phyloP scores from a whole-genome alignment of 2,329 filamentous ascomycete species.

The Zymoseptoria ardabiliae region DNA sequence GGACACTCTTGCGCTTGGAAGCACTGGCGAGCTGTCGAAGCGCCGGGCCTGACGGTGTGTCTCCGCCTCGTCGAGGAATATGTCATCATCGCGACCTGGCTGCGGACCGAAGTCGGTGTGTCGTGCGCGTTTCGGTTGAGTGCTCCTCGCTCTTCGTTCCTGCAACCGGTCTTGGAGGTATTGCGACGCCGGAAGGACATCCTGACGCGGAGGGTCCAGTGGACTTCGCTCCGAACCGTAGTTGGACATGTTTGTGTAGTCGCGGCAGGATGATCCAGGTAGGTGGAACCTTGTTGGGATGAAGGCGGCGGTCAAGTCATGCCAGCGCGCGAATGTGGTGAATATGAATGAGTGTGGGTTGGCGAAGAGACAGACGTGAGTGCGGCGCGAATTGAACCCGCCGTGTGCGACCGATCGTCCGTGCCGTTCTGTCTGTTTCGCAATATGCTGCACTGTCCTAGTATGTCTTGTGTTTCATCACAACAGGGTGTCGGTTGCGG shows the following conservation, averaged over 20 bases:
- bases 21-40: slow-evolving; percentile 25
- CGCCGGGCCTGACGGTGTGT: slow-evolving; percentile 10
- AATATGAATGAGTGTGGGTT: not conserved
- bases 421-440: not conserved
- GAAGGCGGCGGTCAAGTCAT: not conserved
- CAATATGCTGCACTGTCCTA: not conserved
- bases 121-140: slow-evolving; percentile 25
- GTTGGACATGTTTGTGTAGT: not conserved
- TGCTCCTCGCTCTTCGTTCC: slow-evolving; percentile 26
- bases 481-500: not conserved
- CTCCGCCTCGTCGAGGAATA: slow-evolving; percentile 30
- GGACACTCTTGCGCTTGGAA: slow-evolving; percentile 10
- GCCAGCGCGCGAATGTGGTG: not conserved
- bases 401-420: not conserved
- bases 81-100: slow-evolving; percentile 28
- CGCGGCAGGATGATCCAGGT: not conserved
- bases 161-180: slow-evolving; percentile 31
- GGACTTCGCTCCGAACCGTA: not conserved
- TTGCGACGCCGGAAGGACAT: slow-evolving; percentile 26
- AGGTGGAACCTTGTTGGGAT: not conserved
- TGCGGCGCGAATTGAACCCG: not conserved
- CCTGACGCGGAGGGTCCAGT: not conserved
- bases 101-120: slow-evolving; percentile 29
- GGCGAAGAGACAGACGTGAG: not conserved
- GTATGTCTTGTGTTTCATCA: not conserved